Evolutionary conservation across 768 basidiomycete genomes (phyloP).

Genomic region (Phylloporus sp.): DNA sequence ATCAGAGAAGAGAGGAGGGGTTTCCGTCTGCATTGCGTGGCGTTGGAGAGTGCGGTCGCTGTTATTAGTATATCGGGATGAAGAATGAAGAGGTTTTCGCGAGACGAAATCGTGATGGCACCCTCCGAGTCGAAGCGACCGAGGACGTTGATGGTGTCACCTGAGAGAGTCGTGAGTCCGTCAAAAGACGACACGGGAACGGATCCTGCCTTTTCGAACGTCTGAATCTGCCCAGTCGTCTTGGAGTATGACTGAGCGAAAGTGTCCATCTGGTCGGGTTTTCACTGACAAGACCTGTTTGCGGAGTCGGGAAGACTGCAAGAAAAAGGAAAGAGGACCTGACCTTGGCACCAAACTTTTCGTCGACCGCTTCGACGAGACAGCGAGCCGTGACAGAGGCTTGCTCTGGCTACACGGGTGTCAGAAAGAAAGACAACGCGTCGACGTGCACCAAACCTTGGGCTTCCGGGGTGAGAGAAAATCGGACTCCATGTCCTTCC

Average conservation of each 20-base stretch:
- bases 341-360: conserved; percentile 24
- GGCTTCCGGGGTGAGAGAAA: conserved; percentile 43
- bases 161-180: conserved; percentile 32
- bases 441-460: conserved; percentile 15
- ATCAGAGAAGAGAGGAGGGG: conserved; percentile 71
- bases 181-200: not conserved
- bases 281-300: conserved; percentile 49
- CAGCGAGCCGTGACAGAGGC: conserved; percentile 44
- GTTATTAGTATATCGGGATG: conserved; percentile 93
- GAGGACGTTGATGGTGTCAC: conserved; percentile 78
- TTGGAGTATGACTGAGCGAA: conserved; percentile 51
- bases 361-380: conserved; percentile 44
- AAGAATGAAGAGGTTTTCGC: conserved; percentile 68
- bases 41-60: conserved; percentile 80
- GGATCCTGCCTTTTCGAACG: conserved; percentile 49
- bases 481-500: conserved; percentile 51
- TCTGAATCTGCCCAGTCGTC: conserved; percentile 77
- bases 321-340: not conserved
- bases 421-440: conserved; percentile 3
- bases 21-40: conserved; percentile 78
- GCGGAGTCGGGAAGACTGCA: not conserved
- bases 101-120: conserved; percentile 55
- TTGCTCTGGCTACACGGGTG: conserved; percentile 14
- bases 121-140: conserved; percentile 40
- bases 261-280: conserved; percentile 35